Percentiles rank a stretch among this genome's conserved stretches.
These are phyloP conservation scores for Coccomyxa sp. DNA, from an alignment of 139 green algal genomes.

Conservation along the genomic window DNA sequence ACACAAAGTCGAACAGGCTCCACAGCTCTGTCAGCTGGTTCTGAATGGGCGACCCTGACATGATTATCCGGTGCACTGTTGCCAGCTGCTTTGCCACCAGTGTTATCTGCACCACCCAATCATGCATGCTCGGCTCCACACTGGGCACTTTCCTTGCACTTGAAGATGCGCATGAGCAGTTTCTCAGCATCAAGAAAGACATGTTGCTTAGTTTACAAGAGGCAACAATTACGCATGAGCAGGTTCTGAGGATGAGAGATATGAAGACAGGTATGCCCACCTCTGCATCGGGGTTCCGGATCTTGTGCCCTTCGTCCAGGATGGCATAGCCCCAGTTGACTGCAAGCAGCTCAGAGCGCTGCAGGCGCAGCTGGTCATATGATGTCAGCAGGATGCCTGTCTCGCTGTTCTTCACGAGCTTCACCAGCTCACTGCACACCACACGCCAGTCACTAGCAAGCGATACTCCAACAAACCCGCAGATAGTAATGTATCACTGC, in stretches of 20 bases:
- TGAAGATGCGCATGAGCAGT: no score
- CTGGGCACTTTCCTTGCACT: no score
- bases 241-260: no score
- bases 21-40: conserved; percentile 96
- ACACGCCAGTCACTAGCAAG: background rate
- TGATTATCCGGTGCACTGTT: conserved; percentile 81
- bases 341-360: conserved; percentile 61
- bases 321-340: conserved; percentile 87
- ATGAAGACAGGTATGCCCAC: conserved; percentile 22
- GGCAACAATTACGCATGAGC: no score
- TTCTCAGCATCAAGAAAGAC: no score
- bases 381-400: conserved; percentile 80
- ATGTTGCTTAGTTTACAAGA: no score
- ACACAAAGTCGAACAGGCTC: conserved; percentile 99
- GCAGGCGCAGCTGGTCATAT: conserved; percentile 87
- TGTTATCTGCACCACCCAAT: conserved; percentile 23
- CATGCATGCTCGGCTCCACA: no score
- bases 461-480: background rate
- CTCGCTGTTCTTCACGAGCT: conserved; percentile 6
- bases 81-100: conserved; percentile 51
- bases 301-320: conserved; percentile 96
- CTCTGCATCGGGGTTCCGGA: conserved; percentile 94
- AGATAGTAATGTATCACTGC: no score
- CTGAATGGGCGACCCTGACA: conserved; percentile 93
- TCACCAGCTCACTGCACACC: conserved; percentile 17